Conservation (phyloP, 108 stramenopile genomes). For the Nannochloropsis oceanica region DNA sequence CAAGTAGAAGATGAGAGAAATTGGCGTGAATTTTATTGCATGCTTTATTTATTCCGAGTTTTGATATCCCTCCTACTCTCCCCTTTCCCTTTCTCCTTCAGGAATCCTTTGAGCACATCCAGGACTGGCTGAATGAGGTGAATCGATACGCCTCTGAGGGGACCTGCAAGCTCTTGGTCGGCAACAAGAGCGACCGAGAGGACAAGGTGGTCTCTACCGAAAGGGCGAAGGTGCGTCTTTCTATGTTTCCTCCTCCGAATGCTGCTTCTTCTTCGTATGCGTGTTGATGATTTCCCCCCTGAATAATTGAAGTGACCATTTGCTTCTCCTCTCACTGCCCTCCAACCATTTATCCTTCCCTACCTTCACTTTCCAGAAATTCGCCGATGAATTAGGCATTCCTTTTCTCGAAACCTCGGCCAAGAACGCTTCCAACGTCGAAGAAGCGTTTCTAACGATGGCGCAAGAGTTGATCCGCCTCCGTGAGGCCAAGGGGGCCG, state of each 20-base stretch:
- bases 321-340: too few species aligned
- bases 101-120: constrained; percentile 92
- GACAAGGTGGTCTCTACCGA: constrained; percentile 75
- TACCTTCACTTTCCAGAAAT: constrained; percentile 8
- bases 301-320: too few species aligned
- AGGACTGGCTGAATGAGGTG: constrained; percentile 95
- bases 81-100: not conserved
- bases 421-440: constrained; percentile 86
- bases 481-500: not conserved
- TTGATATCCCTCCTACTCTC: not conserved
- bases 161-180: constrained; percentile 84
- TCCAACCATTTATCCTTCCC: not conserved
- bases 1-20: not conserved
- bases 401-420: constrained; percentile 94
- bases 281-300: not conserved
- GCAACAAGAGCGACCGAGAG: constrained; percentile 62
- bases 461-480: constrained; percentile 72
- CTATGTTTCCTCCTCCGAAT: not conserved
- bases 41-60: not conserved
- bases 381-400: constrained; percentile 85
- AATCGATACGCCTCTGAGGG: constrained; percentile 91
- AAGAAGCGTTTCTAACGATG: constrained; percentile 94
- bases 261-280: not conserved
- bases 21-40: not conserved
- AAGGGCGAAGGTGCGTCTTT: constrained; percentile 56